These are phyloP conservation scores for Zoysia matrella DNA, from an alignment of 202 grass and related monocot genomes.

Conservation along the genomic window DNA sequence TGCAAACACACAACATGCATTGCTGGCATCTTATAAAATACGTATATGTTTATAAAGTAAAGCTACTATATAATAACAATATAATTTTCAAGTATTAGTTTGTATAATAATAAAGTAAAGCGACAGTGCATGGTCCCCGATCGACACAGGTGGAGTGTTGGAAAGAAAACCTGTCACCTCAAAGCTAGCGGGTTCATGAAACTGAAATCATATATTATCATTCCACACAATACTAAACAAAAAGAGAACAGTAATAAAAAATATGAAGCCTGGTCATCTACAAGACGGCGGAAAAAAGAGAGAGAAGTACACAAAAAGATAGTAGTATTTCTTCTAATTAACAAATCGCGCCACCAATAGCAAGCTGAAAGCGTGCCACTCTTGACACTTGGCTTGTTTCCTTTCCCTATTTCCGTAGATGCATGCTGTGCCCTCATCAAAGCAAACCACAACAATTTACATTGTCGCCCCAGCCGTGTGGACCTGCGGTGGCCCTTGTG, in stretches of 20 bases:
- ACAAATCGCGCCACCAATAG: slow-evolving; percentile 22
- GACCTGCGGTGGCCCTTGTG: background rate
- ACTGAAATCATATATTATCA: slow-evolving; percentile 11
- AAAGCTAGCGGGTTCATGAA: slow-evolving; percentile 15
- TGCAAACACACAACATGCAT: background rate
- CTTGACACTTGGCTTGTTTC: slow-evolving; percentile 5
- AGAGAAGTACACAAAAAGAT: background rate
- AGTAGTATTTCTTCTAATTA: slow-evolving; percentile 3
- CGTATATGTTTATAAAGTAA: background rate
- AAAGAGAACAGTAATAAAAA: background rate
- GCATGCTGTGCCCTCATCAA: slow-evolving; percentile 20
- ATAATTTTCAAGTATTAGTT: background rate
- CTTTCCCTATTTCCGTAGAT: slow-evolving; percentile 34
- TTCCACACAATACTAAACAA: background rate
- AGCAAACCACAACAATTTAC: slow-evolving; percentile 26
- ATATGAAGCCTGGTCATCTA: background rate
- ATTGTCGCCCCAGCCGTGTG: background rate
- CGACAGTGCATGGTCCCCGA: background rate
- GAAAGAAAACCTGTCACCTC: slow-evolving; percentile 19
- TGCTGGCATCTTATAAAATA: background rate
- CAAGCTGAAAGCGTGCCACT: slow-evolving; percentile 18
- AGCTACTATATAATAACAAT: background rate
- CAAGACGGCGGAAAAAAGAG: background rate
- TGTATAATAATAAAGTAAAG: too few relatives aligned
- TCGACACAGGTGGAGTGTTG: background rate